Conservation (phyloP, 1,284 basidiomycete species). For the Ustilago vetiveriae region DNA sequence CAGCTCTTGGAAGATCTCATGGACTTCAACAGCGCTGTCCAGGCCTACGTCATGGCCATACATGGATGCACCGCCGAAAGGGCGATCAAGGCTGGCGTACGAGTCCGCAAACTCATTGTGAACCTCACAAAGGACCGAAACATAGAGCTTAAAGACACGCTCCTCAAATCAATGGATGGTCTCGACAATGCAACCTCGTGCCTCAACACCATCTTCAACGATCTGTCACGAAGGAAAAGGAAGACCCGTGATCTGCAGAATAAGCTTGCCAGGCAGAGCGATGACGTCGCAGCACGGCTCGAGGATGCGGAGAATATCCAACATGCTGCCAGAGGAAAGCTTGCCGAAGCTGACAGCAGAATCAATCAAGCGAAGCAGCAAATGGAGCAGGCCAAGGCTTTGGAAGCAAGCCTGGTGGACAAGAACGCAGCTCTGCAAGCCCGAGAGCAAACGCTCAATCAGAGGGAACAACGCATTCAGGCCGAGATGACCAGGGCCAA, state of each 20-base stretch:
- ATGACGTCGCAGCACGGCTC: too few species aligned
- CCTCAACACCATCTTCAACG: slow-evolving; percentile 11
- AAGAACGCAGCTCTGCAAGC: not conserved
- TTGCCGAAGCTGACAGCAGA: not conserved
- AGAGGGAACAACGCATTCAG: not conserved
- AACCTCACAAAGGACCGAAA: slow-evolving; percentile 13
- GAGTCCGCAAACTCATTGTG: slow-evolving; percentile 21
- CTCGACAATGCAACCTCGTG: slow-evolving; percentile 9
- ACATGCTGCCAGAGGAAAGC: not conserved
- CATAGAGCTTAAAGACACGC: not conserved
- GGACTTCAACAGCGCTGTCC: slow-evolving; percentile 32
- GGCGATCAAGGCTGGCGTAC: slow-evolving; percentile 18
- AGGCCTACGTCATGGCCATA: slow-evolving; percentile 29
- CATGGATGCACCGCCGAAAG: slow-evolving; percentile 11
- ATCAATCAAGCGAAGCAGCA: not conserved
- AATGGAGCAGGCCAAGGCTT: not conserved
- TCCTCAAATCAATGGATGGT: slow-evolving; percentile 8
- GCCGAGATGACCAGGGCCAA: not conserved
- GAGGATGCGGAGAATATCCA: not conserved
- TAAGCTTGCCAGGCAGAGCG: too few species aligned
- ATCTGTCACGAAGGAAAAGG: too few species aligned
- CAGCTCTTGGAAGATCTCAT: slow-evolving; percentile 30
- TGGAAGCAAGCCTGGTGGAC: not conserved
- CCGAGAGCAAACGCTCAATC: not conserved
- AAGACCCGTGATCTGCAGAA: too few species aligned